Conservation (phyloP, 306 rosid species). For the Oxytropis ochrocephala region DNA sequence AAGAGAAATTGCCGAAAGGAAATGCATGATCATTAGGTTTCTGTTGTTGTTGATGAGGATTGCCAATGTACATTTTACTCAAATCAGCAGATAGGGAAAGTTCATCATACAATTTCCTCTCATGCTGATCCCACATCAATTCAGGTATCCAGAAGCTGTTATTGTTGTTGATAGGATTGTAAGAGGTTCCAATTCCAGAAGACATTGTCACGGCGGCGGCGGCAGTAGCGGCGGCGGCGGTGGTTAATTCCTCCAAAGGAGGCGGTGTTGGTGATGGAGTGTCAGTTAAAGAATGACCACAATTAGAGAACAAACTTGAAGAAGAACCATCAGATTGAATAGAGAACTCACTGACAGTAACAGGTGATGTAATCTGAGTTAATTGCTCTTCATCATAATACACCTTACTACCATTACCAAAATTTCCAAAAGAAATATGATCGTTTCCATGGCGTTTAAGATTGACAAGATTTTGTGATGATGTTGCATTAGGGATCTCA, state of each 20-base stretch:
- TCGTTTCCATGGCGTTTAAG: slow-evolving; percentile 10
- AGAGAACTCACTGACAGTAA: slow-evolving; percentile 43
- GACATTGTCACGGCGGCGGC: not conserved
- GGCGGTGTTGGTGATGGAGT: slow-evolving; percentile 50
- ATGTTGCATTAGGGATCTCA: slow-evolving; percentile 52
- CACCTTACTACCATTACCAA: slow-evolving; percentile 7
- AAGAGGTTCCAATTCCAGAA: slow-evolving; percentile 18
- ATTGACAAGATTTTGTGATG: slow-evolving; percentile 30
- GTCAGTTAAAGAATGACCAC: slow-evolving; percentile 38
- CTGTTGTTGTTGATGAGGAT: slow-evolving; percentile 3
- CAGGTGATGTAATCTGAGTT: slow-evolving; percentile 41
- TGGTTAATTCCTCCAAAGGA: slow-evolving; percentile 36
- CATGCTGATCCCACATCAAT: slow-evolving; percentile 11
- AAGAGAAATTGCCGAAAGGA: slow-evolving; percentile 1
- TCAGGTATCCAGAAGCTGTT: slow-evolving; percentile 18
- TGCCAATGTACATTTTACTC: slow-evolving; percentile 29
- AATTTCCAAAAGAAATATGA: not conserved
- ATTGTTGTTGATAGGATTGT: not conserved
- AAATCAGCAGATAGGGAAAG: slow-evolving; percentile 28
- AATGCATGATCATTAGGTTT: slow-evolving; percentile 21
- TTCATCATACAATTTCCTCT: slow-evolving; percentile 36
- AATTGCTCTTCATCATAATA: slow-evolving; percentile 27
- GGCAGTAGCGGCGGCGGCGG: not conserved
- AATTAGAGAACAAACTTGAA: slow-evolving; percentile 40
- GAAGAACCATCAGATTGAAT: slow-evolving; percentile 48